Percentiles rank a stretch among this genome's conserved stretches.
phyloP scores from a whole-genome alignment of 495 filamentous ascomycete genomes.

The Arthonia radiata region DNA sequence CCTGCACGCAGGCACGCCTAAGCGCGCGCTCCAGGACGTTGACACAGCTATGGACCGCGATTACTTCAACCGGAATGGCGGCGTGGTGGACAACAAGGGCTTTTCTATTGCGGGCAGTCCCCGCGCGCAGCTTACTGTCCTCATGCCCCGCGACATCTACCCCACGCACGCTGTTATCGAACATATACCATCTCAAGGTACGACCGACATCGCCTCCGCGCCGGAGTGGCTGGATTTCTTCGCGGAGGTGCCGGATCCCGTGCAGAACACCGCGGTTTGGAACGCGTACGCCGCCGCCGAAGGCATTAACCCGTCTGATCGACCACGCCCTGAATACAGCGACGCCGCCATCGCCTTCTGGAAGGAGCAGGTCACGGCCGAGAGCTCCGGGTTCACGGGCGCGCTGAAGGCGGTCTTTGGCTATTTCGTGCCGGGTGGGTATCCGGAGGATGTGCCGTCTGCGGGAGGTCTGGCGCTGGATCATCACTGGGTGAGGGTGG shows the following conservation, averaged over 20 bases:
- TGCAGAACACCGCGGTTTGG: neutral
- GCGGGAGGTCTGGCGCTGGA: constrained; percentile 9
- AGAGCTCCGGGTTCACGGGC: constrained; percentile 1
- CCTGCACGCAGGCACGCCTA: neutral
- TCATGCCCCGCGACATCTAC: constrained; percentile 20
- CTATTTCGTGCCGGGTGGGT: too few species aligned
- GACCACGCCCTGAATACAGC: constrained; percentile 3
- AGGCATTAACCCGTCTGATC: constrained; percentile 5
- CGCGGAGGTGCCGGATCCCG: constrained; percentile 20
- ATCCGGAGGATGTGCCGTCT: too few species aligned
- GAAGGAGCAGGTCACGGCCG: neutral
- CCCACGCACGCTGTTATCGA: constrained; percentile 35
- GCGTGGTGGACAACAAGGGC: neutral
- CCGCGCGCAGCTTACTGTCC: constrained; percentile 21
- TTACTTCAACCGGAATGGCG: neutral
- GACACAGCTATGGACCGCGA: constrained; percentile 10
- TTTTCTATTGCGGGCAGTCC: constrained; percentile 3
- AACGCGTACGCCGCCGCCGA: neutral
- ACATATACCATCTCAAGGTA: constrained; percentile 27
- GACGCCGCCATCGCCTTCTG: constrained; percentile 4
- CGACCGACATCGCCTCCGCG: constrained; percentile 26
- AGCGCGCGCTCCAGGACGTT: neutral
- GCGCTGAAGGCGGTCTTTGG: too few species aligned
- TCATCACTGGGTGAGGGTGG: constrained; percentile 24
- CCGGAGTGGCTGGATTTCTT: constrained; percentile 38